phyloP scores from a whole-genome alignment of 768 basidiomycete genomes.

The Coprinellus micaceus region DNA sequence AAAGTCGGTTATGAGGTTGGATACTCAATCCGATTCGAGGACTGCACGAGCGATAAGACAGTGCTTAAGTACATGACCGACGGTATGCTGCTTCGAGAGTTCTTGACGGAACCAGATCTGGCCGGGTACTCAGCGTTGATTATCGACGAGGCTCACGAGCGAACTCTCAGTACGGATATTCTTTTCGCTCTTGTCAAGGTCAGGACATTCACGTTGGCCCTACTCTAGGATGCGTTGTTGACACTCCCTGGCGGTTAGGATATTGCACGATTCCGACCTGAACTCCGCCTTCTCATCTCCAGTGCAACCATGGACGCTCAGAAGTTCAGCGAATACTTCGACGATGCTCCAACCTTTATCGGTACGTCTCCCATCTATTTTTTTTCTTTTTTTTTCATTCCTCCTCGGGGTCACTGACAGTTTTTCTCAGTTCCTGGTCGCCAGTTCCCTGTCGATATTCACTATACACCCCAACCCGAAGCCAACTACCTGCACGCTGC shows the following conservation, averaged over 20 bases:
- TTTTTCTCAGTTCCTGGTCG: constrained; percentile 80
- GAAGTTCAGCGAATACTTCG: constrained; percentile 97
- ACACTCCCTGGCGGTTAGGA: constrained; percentile 51
- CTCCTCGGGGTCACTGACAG: not conserved
- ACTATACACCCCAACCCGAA: constrained; percentile 98
- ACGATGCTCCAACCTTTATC: constrained; percentile 92
- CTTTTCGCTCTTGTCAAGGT: constrained; percentile 98
- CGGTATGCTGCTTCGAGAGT: constrained; percentile 96
- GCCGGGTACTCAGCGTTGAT: constrained; percentile 93
- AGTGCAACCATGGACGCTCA: constrained; percentile 97
- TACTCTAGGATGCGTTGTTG: constrained; percentile 6
- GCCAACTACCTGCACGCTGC: constrained; percentile 98
- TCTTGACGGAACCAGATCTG: constrained; percentile 94
- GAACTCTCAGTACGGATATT: constrained; percentile 97
- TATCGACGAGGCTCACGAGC: constrained; percentile 98
- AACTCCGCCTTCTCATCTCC: constrained; percentile 89
- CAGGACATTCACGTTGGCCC: constrained; percentile 31
- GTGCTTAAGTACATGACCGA: constrained; percentile 99
- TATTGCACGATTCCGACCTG: constrained; percentile 94
- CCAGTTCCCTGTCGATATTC: constrained; percentile 95
- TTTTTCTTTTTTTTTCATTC: not conserved
- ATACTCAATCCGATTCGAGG: constrained; percentile 99
- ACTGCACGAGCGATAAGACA: constrained; percentile 99
- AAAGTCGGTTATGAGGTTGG: constrained; percentile 98
- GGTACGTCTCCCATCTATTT: constrained; percentile 43